Percentiles rank a stretch among this genome's conserved stretches.
phyloP scores from a whole-genome alignment of 768 basidiomycete species.

The Russula vinacea region DNA sequence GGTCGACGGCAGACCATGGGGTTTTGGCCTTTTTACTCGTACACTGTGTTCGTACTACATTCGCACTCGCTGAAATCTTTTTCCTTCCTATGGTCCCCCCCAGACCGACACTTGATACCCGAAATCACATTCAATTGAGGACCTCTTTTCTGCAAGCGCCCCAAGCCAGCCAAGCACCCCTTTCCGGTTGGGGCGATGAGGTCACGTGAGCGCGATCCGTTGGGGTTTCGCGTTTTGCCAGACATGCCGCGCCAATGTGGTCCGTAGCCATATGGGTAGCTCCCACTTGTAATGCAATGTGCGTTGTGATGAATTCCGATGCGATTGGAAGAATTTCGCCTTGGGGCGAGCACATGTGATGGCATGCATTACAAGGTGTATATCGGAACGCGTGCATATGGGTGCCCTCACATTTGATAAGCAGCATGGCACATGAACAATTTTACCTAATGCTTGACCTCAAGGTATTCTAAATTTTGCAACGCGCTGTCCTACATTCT shows the following conservation, averaged over 20 bases:
- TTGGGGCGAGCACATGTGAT: not conserved
- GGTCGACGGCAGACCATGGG: not conserved
- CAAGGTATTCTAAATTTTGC: not conserved
- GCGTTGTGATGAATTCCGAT: not conserved
- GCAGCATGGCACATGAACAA: not conserved
- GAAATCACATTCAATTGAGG: not conserved
- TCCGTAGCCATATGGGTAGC: not conserved
- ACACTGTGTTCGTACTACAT: not conserved
- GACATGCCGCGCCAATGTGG: not conserved
- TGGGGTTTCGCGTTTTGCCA: slow-evolving; percentile 18
- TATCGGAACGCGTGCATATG: not conserved
- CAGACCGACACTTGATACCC: not conserved
- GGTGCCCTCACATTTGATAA: not conserved
- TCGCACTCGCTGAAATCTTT: not conserved
- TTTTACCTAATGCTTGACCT: not conserved
- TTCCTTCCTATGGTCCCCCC: not conserved
- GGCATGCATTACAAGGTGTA: not conserved
- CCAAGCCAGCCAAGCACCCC: not conserved
- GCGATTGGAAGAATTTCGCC: not conserved
- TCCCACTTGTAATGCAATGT: not conserved
- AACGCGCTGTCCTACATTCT: not conserved
- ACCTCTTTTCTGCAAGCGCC: not conserved
- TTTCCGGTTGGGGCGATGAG: slow-evolving; percentile 19
- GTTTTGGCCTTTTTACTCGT: not conserved
- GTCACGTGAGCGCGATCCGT: slow-evolving; percentile 29